Evolutionary conservation across 495 filamentous ascomycete species (phyloP).

Genomic region (Penicillium flavigenum): DNA sequence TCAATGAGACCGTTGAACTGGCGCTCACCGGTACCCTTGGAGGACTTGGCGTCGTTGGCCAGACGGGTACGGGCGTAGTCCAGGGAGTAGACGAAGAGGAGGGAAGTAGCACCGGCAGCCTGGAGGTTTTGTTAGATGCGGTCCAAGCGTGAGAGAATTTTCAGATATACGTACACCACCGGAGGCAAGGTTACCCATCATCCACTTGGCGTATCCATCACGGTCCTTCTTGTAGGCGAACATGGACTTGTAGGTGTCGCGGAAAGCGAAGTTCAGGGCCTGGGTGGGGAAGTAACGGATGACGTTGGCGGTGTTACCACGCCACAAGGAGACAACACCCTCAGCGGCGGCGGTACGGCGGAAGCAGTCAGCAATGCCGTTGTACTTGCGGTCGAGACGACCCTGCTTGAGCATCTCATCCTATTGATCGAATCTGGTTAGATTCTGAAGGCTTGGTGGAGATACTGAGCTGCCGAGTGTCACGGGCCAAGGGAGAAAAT

Average conservation of each 20-base stretch:
- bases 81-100: constrained; percentile 99
- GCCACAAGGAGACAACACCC: constrained; percentile 83
- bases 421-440: constrained; percentile 46
- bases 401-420: constrained; percentile 99
- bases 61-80: constrained; percentile 99
- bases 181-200: constrained; percentile 98
- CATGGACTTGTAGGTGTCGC: constrained; percentile 99
- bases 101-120: constrained; percentile 98
- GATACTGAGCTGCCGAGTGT: constrained; percentile 7
- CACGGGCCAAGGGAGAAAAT: constrained; percentile 14
- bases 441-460: constrained; percentile 9
- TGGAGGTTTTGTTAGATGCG: constrained; percentile 41
- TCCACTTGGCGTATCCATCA: constrained; percentile 98
- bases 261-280: constrained; percentile 99
- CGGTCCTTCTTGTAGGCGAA: constrained; percentile 99
- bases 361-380: constrained; percentile 95
- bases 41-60: constrained; percentile 99
- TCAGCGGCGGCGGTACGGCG: constrained; percentile 78
- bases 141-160: not conserved
- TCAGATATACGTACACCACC: constrained; percentile 80
- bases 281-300: constrained; percentile 99
- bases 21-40: constrained; percentile 87
- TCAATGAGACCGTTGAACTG: constrained; percentile 99
- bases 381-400: constrained; percentile 96
- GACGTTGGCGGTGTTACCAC: constrained; percentile 99